Evolutionary conservation across 2,329 filamentous ascomycete species (phyloP).

Genomic region (Lachnellula hyalina): DNA sequence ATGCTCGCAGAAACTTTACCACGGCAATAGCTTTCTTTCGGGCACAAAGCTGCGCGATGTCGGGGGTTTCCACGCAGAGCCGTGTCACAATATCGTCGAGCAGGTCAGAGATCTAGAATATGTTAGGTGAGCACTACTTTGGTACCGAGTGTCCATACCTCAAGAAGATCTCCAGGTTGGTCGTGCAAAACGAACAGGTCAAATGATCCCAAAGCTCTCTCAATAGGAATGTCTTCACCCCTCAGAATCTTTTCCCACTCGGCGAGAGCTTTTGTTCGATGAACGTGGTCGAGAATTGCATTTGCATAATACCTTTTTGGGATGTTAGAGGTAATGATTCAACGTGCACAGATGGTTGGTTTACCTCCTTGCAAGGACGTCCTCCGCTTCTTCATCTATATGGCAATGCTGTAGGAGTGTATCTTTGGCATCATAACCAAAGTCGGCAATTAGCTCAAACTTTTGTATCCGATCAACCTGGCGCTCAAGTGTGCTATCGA

Average conservation of each 20-base stretch:
- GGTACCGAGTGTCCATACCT: constrained; percentile 39
- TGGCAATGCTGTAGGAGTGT: constrained; percentile 63
- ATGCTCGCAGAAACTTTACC: constrained; percentile 61
- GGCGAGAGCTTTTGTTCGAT: constrained; percentile 71
- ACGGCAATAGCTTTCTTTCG: constrained; percentile 64
- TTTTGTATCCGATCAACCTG: constrained; percentile 65
- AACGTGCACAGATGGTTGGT: constrained; percentile 4
- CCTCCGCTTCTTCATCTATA: constrained; percentile 52
- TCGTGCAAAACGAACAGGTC: constrained; percentile 84
- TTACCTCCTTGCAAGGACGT: constrained; percentile 70
- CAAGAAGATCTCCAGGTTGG: constrained; percentile 65
- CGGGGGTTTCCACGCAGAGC: constrained; percentile 48
- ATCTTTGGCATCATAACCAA: constrained; percentile 87
- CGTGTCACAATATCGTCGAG: constrained; percentile 58
- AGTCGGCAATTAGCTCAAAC: constrained; percentile 63
- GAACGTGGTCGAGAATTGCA: constrained; percentile 70
- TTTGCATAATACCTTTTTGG: constrained; percentile 65
- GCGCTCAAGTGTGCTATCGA: constrained; percentile 66
- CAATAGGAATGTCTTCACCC: constrained; percentile 54
- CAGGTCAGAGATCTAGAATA: constrained; percentile 49
- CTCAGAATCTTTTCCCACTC: constrained; percentile 61
- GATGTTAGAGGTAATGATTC: constrained; percentile 11
- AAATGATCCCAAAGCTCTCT: constrained; percentile 73
- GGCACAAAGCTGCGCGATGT: constrained; percentile 52
- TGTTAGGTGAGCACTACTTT: constrained; percentile 7